Evolutionary conservation across 306 rosid genomes (phyloP), one percentile per base, ranked within the genome.

Genomic region (Cucurbita argyrosperma): DNA sequence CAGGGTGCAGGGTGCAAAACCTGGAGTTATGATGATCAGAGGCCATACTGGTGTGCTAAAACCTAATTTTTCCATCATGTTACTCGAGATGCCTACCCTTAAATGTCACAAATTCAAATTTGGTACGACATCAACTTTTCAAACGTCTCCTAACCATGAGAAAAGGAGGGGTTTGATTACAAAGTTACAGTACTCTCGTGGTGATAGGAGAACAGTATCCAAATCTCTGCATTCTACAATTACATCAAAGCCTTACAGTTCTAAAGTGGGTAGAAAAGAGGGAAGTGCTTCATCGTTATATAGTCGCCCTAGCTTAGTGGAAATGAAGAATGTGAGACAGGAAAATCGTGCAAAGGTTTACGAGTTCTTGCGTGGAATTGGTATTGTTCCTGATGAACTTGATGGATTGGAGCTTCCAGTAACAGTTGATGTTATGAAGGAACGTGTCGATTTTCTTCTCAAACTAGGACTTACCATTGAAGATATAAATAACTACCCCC

Each of bases 331-430:
- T 57, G 96, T 87, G 39, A 87, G 74, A 80, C 74, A 59, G 40
- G 84, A 71, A 50, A 82, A 86, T 47, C 92, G 97, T 11, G 88
- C 83, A 26, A 76, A 77, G 75, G 96, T 91, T 79, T 91, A 94
- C 10, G 90, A 87, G 64, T 94, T 91, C 78, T 85, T 94, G 78
- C 78, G 83, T 35, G 86, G 83, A 40, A 84, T 91, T 78, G 99
- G 99, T 43, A 73, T 95, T 66, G 86, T 87, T 76, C 97, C 97
- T 72, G 96, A 95, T 84, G 99, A 95, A 83, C 99, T 95, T 79
- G 99, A 95, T 77, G 99, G 97, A 38, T 81, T 95, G 84, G 99
- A 95, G 74, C 99, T 95, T 83, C 97, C 96, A 35, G 97, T 91
- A 71, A 84, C 97, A 4, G 96, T 85, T 55, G 96, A 91, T 60